A percentile compares a stretch with the other conserved stretches of the same genome.
Evolutionary conservation across 176 grass and related monocot genomes (phyloP).

Genomic region (Avena atlantica): DNA sequence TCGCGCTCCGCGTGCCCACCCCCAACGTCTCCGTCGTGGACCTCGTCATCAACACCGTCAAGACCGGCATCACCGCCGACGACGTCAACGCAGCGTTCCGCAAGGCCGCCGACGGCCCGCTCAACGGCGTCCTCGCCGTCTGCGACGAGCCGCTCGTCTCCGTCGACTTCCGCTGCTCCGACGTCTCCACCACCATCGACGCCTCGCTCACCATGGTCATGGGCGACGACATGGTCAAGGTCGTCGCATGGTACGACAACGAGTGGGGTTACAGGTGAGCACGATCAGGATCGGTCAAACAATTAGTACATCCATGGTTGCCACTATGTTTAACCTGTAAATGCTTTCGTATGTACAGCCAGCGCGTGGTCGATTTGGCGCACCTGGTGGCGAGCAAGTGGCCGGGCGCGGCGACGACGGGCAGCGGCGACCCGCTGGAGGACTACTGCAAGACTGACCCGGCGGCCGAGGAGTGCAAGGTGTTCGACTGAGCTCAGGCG

Average conservation of each 20-base stretch:
- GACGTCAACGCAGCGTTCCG: constrained; percentile 89
- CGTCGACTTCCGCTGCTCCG: constrained; percentile 93
- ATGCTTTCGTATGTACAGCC: constrained; percentile 51
- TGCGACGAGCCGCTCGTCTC: constrained; percentile 92
- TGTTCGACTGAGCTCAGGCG: constrained; percentile 61
- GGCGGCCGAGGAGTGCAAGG: constrained; percentile 90
- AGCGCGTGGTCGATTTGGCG: constrained; percentile 93
- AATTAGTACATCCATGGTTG: background rate
- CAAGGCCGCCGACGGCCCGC: constrained; percentile 65
- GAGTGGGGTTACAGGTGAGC: constrained; percentile 99
- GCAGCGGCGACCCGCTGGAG: constrained; percentile 88
- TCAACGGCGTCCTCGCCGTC: constrained; percentile 78
- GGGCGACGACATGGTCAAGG: constrained; percentile 99
- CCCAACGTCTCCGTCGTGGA: constrained; percentile 98
- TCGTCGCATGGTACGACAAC: constrained; percentile 99
- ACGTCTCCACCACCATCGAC: constrained; percentile 90
- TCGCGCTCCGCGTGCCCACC: constrained; percentile 96
- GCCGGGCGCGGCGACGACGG: constrained; percentile 50
- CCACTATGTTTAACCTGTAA: background rate
- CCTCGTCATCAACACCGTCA: constrained; percentile 89
- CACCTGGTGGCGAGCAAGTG: constrained; percentile 91
- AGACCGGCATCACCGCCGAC: constrained; percentile 82
- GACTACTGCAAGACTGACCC: constrained; percentile 96
- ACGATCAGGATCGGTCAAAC: background rate
- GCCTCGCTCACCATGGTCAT: constrained; percentile 96